A percentile compares a stretch with the other conserved stretches of the same genome.
Conservation (phyloP, 2,329 filamentous ascomycete genomes). For the Acrocalymma vagum region DNA sequence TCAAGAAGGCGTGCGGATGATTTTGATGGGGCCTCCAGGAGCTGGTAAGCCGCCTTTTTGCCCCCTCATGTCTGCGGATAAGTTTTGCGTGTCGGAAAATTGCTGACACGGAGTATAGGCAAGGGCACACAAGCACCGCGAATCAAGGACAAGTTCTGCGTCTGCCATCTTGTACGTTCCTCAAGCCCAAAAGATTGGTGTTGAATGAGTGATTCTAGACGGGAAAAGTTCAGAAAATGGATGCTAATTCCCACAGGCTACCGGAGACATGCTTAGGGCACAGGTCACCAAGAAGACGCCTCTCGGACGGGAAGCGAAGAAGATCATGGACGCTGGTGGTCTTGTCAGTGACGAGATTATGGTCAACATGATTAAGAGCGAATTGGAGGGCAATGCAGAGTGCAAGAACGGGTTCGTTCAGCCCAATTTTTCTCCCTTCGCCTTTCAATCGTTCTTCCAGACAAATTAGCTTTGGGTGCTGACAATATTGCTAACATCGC, state of each 20-base stretch:
- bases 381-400: constrained; percentile 92
- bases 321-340: constrained; percentile 99
- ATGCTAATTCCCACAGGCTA: constrained; percentile 70
- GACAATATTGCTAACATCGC: constrained; percentile 8
- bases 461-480: background rate
- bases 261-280: constrained; percentile 97
- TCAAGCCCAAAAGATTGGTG: background rate
- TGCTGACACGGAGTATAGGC: constrained; percentile 64
- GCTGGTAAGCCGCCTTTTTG: constrained; percentile 78
- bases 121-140: constrained; percentile 98
- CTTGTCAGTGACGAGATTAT: constrained; percentile 99
- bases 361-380: constrained; percentile 99
- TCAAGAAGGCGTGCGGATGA: constrained; percentile 84
- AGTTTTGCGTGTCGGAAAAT: constrained; percentile 10
- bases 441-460: background rate
- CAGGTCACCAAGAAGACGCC: constrained; percentile 98
- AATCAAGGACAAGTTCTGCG: constrained; percentile 97
- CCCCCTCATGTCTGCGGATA: background rate
- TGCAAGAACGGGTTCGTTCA: constrained; percentile 87
- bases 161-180: constrained; percentile 87
- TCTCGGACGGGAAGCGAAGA: constrained; percentile 95
- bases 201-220: no score
- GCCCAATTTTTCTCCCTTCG: background rate
- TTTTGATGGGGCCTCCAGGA: constrained; percentile 95
- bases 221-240: background rate